These are phyloP conservation scores for Halteria grandinella DNA, from an alignment of 73 alveolate species.

Conservation along the genomic window DNA sequence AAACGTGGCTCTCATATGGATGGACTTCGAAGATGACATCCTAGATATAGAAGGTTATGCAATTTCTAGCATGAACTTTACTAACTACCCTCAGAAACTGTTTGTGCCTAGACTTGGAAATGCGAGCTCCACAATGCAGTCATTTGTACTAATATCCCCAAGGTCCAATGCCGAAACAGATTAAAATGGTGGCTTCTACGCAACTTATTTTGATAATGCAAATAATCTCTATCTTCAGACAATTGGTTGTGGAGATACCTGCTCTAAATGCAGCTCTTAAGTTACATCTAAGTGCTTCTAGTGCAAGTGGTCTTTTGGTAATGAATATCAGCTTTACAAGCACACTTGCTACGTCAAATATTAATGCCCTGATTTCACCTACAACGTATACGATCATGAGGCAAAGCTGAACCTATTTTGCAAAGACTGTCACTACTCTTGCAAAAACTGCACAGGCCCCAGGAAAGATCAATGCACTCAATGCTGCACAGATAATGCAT, in stretches of 20 bases:
- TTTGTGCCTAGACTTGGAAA: conserved; percentile 7
- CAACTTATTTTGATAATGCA: conserved; percentile 6
- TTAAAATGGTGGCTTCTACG: conserved; percentile 22
- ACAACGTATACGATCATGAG: neutral
- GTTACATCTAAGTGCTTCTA: neutral
- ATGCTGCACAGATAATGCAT: conserved; percentile 49
- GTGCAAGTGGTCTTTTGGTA: no score
- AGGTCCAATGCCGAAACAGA: conserved; percentile 20
- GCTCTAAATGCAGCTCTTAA: conserved; percentile 25
- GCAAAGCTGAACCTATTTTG: neutral
- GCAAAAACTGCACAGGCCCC: conserved; percentile 61
- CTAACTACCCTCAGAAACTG: conserved; percentile 30
- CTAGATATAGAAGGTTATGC: conserved; percentile 15
- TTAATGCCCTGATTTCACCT: conserved; percentile 35
- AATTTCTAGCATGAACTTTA: neutral
- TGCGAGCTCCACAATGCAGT: neutral
- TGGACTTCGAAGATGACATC: conserved; percentile 16
- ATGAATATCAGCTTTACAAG: conserved; percentile 7
- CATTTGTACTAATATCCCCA: conserved; percentile 24
- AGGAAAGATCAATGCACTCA: conserved; percentile 41
- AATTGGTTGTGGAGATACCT: conserved; percentile 34
- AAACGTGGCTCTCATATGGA: conserved; percentile 30
- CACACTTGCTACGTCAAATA: neutral
- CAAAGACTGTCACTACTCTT: conserved; percentile 54
- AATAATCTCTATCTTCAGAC: neutral